phyloP scores from a whole-genome alignment of 2,329 filamentous ascomycete species.

The Paramyrothecium sp. region DNA sequence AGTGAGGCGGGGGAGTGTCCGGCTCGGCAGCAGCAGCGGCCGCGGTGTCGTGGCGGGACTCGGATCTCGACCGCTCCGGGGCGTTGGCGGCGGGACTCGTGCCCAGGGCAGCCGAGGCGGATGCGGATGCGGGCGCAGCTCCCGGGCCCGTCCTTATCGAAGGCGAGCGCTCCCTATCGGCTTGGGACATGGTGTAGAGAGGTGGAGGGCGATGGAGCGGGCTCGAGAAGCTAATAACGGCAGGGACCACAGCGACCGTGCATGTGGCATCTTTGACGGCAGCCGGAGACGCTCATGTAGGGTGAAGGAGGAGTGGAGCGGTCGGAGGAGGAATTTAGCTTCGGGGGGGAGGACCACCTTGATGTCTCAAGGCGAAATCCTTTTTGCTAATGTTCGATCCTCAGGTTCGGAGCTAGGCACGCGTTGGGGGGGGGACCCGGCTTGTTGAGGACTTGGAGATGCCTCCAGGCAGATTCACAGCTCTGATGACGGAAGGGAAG shows the following conservation, averaged over 20 bases:
- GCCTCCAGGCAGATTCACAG: not conserved
- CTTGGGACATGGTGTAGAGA: slow-evolving; percentile 16
- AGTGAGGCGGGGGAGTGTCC: slow-evolving; percentile 35
- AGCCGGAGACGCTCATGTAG: not conserved
- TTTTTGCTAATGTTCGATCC: not conserved
- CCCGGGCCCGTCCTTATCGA: slow-evolving; percentile 1
- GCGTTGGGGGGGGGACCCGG: not conserved
- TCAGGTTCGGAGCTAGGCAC: not conserved
- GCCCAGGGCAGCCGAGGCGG: slow-evolving; percentile 3
- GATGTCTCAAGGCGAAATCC: not conserved
- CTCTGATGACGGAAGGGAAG: slow-evolving; percentile 17
- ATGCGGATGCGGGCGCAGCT: slow-evolving; percentile 5
- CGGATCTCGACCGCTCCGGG: slow-evolving; percentile 10
- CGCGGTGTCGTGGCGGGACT: slow-evolving; percentile 8
- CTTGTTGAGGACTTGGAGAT: slow-evolving; percentile 7
- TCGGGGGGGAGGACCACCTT: not conserved
- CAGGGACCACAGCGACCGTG: slow-evolving; percentile 11
- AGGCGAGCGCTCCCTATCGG: slow-evolving; percentile 21
- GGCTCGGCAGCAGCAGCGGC: slow-evolving; percentile 7
- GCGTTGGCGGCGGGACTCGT: slow-evolving; percentile 9
- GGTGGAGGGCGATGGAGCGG: not conserved
- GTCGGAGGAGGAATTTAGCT: not conserved
- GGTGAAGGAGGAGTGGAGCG: not conserved
- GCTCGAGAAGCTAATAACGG: slow-evolving; percentile 7
- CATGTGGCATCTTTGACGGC: not conserved